Base-by-base conservation (phyloP, 352 stramenopile species). In the Aphanomyces astaci region DNA sequence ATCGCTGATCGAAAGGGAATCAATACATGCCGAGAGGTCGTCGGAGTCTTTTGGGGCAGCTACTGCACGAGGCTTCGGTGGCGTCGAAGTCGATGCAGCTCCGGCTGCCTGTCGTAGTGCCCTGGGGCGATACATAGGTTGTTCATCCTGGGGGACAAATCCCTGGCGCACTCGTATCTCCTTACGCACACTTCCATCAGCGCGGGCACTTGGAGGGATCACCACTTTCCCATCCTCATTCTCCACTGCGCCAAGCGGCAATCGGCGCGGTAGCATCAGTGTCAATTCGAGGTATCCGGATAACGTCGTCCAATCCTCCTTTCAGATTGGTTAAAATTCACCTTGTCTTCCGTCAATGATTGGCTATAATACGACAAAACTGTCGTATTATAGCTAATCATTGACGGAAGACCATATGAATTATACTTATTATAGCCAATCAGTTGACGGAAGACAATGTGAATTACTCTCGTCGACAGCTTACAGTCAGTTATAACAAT, bases 71-170 rank as follows among this genome's bases (percentile, higher is more conserved):
- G 36, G 36, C 15, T 32, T 10, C 13, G n/a, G 19, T n/a, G 51
- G 19, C n/a, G 25, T 10, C 22, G 51, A 19, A 39, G 13, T 22
- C 39, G 17, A 46, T n/a, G 45, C 45, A 9, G 9, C 13, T 40
- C 28, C 28, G 24, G 54, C 62, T 10, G 11, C 28, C 10, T 60
- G n/a, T 36, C 86, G 80, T 45, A 89, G 79, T 30, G 72, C 82
- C 40, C 87, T 70, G 30, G 84, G 86, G 66, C 90, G 88, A 75
- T 94, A 94, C 55, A 82, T 83, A 57, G 81, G 78, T 55, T 90
- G 75, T 69, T 95, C 86, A 60, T 95, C 86, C 72, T 91, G 84
- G 51, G 83, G 82, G 48, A 92, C 74, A 70, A 91, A 92, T 60
- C 84, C 84, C 71, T 87, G 71, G 32, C 86, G 86, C 67, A 95